Base-by-base conservation (phyloP, 2,329 filamentous ascomycete species). In the Metarhizium album region DNA sequence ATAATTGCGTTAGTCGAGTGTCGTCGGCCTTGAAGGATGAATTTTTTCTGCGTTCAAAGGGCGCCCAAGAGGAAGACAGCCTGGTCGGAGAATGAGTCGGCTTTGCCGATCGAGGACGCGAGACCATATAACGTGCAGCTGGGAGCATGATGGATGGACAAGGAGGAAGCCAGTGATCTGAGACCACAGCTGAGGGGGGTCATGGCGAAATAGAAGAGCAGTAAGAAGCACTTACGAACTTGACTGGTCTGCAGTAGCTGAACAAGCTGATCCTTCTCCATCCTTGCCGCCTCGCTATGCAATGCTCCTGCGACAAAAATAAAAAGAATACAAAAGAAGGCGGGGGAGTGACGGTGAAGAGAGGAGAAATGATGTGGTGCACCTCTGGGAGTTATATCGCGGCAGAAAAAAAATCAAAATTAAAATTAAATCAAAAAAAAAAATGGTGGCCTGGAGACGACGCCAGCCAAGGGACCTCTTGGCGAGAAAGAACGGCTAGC, bases 181-280 rank as follows among this genome's bases (percentile, higher is more conserved):
- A 22, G 33, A 33, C 14, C 18, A 29, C 27, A 29, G 27, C 27
- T 29, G 27, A 29, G 27, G 27, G 11, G 7, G n/a, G n/a, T n/a
- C n/a, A n/a, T 29, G 27, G 27, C 11, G 27, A 9, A 29, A 29
- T 23, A 16, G 23, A 42, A 8, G 9, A n/a, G 29, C 24, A 27
- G 51, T 24, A 48, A 53, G 53, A 45, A 43, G 49, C 22, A 82
- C 86, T 74, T 74, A 93, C 88, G 90, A 68, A 89, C 83, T 71
- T 95, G 80, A 62, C 91, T 83, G 72, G 87, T 84, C 78, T 93
- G 82, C 67, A 96, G 81, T 72, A 95, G 82, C 74, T 86, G 79
- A 59, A 93, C 79, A 67, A 96, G 90, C 72, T 86, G 82, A 69
- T 88, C 83, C 63, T 71, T 72, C 58, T 73, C 70, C 70, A 72